Conservation (phyloP, 306 rosid species). For the Quercus alba region DNA sequence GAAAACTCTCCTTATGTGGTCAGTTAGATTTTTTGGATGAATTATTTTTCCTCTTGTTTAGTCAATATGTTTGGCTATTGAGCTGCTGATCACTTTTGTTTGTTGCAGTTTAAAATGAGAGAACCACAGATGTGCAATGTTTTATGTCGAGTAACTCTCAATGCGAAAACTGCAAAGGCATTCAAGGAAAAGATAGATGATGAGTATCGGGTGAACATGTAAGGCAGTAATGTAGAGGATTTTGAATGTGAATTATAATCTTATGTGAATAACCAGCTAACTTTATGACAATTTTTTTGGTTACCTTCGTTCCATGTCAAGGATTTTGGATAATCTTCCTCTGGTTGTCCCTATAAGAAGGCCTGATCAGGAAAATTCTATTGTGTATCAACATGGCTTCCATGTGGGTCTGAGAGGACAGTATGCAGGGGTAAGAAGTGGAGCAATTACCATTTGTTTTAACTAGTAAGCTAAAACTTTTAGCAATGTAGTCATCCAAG, state of each 20-base stretch:
- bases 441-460: slow-evolving; percentile 7
- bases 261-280: background rate
- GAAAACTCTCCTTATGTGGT: slow-evolving; percentile 91
- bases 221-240: slow-evolving; percentile 20
- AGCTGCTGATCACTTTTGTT: slow-evolving; percentile 18
- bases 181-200: slow-evolving; percentile 83
- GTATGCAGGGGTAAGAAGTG: slow-evolving; percentile 62
- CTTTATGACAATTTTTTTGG: background rate
- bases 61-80: slow-evolving; percentile 1
- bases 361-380: slow-evolving; percentile 63
- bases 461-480: slow-evolving; percentile 2
- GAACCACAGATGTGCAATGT: slow-evolving; percentile 83
- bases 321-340: slow-evolving; percentile 93
- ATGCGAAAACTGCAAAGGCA: slow-evolving; percentile 59
- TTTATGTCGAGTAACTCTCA: slow-evolving; percentile 55
- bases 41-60: background rate
- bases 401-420: slow-evolving; percentile 86
- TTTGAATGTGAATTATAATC: slow-evolving; percentile 8
- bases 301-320: slow-evolving; percentile 15
- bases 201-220: slow-evolving; percentile 89
- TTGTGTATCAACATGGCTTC: slow-evolving; percentile 80
- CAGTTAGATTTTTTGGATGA: slow-evolving; percentile 14
- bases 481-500: background rate
- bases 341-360: slow-evolving; percentile 75
- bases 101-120: slow-evolving; percentile 80